phyloP scores from a whole-genome alignment of 345 rosid species.

The Psidium guajava region DNA sequence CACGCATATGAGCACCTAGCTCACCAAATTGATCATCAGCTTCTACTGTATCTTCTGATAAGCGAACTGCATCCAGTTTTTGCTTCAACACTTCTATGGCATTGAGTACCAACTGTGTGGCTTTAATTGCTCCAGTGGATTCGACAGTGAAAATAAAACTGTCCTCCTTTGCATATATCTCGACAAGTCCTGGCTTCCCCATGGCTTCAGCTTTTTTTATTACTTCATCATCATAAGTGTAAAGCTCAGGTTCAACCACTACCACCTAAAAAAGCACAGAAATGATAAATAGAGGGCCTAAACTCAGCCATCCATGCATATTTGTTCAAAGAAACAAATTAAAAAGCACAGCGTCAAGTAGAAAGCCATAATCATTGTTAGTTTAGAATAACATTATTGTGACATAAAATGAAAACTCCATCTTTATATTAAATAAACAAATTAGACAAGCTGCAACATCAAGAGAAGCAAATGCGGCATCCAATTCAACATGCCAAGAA shows the following conservation, averaged over 20 bases:
- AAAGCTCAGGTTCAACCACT: constrained; percentile 83
- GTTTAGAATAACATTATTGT: not conserved
- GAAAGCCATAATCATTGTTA: not conserved
- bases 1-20: constrained; percentile 97
- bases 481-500: not conserved
- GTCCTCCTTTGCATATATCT: constrained; percentile 78
- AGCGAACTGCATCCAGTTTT: constrained; percentile 90
- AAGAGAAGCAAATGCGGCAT: not conserved
- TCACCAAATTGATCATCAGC: constrained; percentile 99
- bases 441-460: not conserved
- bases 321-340: not conserved
- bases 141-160: constrained; percentile 84
- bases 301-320: not conserved
- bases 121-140: constrained; percentile 85
- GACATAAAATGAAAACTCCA: not conserved
- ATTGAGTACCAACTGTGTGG: constrained; percentile 76
- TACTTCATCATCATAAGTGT: constrained; percentile 89
- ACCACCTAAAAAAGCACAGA: constrained; percentile 30
- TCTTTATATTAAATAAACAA: not conserved
- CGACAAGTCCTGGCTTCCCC: constrained; percentile 90
- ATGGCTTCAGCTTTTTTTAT: constrained; percentile 79
- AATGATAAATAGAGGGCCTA: not conserved
- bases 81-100: constrained; percentile 80
- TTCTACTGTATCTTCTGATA: constrained; percentile 86
- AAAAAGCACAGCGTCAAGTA: not conserved